Conservation (phyloP, 495 filamentous ascomycete species). For the Aspergillus baeticus region DNA sequence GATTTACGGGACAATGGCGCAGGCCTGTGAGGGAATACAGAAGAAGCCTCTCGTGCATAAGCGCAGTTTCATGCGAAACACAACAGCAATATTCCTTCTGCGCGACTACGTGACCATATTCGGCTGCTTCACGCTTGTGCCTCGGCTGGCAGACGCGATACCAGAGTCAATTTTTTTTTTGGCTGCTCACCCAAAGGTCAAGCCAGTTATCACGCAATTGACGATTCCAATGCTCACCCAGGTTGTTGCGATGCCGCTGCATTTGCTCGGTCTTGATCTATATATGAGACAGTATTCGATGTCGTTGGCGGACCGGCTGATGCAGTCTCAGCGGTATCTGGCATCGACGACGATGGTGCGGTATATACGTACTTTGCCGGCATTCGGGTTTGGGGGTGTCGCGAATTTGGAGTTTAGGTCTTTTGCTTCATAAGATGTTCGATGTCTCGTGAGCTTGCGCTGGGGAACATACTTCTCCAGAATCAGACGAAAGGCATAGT, state of each 20-base stretch:
- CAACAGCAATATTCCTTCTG: conserved; percentile 56
- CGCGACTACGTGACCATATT: conserved; percentile 87
- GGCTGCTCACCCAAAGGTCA: conserved; percentile 33
- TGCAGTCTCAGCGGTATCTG: conserved; percentile 70
- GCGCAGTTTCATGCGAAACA: conserved; percentile 20
- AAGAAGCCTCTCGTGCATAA: conserved; percentile 6
- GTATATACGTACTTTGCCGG: conserved; percentile 83
- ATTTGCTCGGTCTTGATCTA: conserved; percentile 79
- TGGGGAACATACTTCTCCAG: no score
- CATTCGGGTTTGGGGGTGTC: conserved; percentile 87
- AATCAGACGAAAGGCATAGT: no score
- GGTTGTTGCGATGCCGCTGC: conserved; percentile 76
- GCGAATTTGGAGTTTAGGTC: conserved; percentile 53
- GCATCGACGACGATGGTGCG: conserved; percentile 66
- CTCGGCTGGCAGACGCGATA: conserved; percentile 34
- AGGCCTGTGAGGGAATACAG: not conserved
- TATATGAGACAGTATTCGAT: conserved; percentile 64
- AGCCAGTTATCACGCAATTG: conserved; percentile 65
- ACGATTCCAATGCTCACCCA: conserved; percentile 76
- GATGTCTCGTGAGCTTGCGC: no score
- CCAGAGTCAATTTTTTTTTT: conserved; percentile 32
- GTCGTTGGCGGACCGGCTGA: conserved; percentile 53
- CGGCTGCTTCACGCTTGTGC: conserved; percentile 78
- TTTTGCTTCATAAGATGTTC: no score
- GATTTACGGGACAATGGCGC: conserved; percentile 27